These are phyloP conservation scores for Lantana camara DNA, from an alignment of 257 asterid genomes.

Conservation along the genomic window DNA sequence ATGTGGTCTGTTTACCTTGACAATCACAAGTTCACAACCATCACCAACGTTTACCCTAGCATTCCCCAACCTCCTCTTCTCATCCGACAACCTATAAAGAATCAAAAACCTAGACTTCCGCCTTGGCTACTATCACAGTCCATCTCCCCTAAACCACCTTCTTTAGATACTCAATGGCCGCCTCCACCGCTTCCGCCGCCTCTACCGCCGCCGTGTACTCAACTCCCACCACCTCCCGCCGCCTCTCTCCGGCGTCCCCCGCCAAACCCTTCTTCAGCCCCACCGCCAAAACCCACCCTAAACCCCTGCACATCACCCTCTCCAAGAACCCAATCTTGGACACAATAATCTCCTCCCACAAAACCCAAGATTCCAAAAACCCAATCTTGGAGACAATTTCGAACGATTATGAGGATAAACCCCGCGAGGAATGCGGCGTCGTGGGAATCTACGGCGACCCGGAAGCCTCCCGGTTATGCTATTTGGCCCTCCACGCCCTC, in stretches of 20 bases:
- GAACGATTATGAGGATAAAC: conserved; percentile 57
- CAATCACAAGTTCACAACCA: not conserved
- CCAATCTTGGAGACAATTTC: not conserved
- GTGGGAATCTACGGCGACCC: conserved; percentile 95
- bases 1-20: no score
- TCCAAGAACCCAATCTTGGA: conserved; percentile 61
- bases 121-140: conserved; percentile 12
- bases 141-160: not conserved
- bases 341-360: conserved; percentile 32
- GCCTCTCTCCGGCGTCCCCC: conserved; percentile 8
- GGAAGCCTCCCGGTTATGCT: conserved; percentile 83
- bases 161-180: conserved; percentile 29
- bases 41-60: conserved; percentile 9
- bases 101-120: conserved; percentile 40
- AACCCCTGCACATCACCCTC: conserved; percentile 36
- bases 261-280: conserved; percentile 12
- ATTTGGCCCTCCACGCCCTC: conserved; percentile 84
- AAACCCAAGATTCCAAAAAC: conserved; percentile 3
- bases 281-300: conserved; percentile 30
- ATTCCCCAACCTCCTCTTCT: not conserved
- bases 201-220: conserved; percentile 18
- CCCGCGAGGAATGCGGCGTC: conserved; percentile 92
- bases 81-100: not conserved
- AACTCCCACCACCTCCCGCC: conserved; percentile 27
- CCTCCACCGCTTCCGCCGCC: conserved; percentile 37